Conservation (phyloP, 208 protist species). For the Leishmania tropica region DNA sequence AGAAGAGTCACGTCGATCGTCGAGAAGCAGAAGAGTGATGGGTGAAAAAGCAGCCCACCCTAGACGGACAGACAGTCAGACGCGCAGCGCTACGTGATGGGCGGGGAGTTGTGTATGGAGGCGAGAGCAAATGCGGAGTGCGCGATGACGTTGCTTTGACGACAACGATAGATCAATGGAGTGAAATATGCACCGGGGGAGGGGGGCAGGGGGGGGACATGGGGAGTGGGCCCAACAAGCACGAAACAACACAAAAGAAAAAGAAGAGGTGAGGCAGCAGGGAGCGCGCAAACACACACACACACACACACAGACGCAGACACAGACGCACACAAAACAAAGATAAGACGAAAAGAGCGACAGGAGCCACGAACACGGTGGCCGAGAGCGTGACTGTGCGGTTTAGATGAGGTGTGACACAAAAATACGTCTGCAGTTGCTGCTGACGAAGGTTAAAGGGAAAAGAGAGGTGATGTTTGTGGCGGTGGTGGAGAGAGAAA, state of each 20-base stretch:
- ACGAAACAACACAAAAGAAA: neutral
- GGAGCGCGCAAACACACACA: neutral
- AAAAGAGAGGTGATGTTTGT: neutral
- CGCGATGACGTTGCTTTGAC: neutral
- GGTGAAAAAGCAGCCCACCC: neutral
- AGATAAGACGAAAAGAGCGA: neutral
- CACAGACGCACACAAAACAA: neutral
- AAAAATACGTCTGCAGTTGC: neutral
- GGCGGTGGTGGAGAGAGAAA: neutral
- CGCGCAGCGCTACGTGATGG: neutral
- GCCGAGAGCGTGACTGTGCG: neutral
- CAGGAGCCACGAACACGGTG: neutral
- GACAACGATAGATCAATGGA: neutral
- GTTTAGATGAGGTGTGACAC: neutral
- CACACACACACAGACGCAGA: neutral
- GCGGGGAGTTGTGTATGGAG: neutral
- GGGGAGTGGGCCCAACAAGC: neutral
- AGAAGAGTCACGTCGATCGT: neutral
- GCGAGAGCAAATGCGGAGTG: neutral
- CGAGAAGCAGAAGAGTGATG: neutral
- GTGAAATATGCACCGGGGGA: neutral
- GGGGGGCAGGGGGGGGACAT: neutral
- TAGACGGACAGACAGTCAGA: neutral
- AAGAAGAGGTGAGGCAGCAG: neutral
- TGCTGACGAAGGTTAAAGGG: neutral